A percentile compares a stretch with the other conserved stretches of the same genome.
phyloP scores from a whole-genome alignment of 495 filamentous ascomycete genomes.

The Aspergillus haitiensis region DNA sequence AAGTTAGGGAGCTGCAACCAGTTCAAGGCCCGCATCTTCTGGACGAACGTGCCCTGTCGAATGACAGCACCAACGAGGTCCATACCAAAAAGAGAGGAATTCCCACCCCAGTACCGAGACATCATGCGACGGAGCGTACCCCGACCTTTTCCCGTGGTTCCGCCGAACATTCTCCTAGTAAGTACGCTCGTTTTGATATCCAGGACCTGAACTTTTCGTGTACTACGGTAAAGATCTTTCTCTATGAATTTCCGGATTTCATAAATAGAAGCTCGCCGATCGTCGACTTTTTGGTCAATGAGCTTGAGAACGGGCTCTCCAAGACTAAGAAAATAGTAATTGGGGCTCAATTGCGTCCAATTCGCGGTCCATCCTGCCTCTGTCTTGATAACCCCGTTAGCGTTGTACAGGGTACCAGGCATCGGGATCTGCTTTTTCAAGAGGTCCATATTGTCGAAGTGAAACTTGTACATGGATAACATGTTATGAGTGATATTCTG shows the following conservation, averaged over 20 bases:
- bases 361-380: neutral
- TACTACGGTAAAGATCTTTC: neutral
- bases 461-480: conserved; percentile 56
- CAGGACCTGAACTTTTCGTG: neutral
- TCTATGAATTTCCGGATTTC: neutral
- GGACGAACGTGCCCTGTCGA: conserved; percentile 72
- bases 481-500: conserved; percentile 51
- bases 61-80: conserved; percentile 78
- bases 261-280: neutral
- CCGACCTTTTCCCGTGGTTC: conserved; percentile 26
- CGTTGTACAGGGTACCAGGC: conserved; percentile 59
- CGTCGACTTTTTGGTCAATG: neutral
- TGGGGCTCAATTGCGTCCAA: neutral
- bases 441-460: conserved; percentile 49
- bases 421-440: conserved; percentile 49
- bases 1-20: conserved; percentile 72
- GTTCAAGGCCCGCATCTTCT: conserved; percentile 78
- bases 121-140: conserved; percentile 69
- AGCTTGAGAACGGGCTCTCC: neutral
- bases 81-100: conserved; percentile 65
- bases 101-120: conserved; percentile 73
- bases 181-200: neutral
- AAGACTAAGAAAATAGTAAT: neutral
- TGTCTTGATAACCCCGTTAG: conserved; percentile 33
- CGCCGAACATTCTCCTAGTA: neutral